Conservation (phyloP, 371 early-diverging fungal genomes). For the Actinomortierella ambigua region DNA sequence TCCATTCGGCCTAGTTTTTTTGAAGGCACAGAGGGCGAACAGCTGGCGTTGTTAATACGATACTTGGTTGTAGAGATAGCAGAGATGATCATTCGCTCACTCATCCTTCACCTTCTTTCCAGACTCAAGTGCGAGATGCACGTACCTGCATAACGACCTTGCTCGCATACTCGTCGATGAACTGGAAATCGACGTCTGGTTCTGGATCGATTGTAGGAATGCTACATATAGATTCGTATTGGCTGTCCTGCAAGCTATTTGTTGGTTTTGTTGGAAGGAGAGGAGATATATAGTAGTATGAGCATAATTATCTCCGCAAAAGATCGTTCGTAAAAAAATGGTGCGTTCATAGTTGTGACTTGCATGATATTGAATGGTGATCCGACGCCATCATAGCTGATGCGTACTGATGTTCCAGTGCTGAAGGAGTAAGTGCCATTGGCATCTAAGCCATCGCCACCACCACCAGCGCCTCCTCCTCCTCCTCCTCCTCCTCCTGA, state of each 20-base stretch:
- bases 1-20: constrained; percentile 40
- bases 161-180: constrained; percentile 18
- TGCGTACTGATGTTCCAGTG: constrained; percentile 12
- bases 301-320: no score
- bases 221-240: constrained; percentile 18
- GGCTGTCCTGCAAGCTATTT: no score
- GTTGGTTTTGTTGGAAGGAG: no score
- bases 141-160: constrained; percentile 33
- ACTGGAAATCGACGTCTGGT: constrained; percentile 26
- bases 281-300: no score
- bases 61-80: no score
- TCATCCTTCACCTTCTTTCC: no score
- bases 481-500: not conserved
- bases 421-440: constrained; percentile 1
- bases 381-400: constrained; percentile 34
- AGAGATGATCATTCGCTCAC: no score
- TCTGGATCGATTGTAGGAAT: constrained; percentile 42
- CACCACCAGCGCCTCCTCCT: constrained; percentile 3
- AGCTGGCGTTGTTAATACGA: no score
- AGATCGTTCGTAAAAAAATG: no score
- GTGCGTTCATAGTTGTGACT: no score
- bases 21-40: no score
- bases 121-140: no score
- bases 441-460: not conserved
- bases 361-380: constrained; percentile 25